phyloP scores from a whole-genome alignment of 2,329 filamentous ascomycete genomes.

The Huntiella moniliformis region DNA sequence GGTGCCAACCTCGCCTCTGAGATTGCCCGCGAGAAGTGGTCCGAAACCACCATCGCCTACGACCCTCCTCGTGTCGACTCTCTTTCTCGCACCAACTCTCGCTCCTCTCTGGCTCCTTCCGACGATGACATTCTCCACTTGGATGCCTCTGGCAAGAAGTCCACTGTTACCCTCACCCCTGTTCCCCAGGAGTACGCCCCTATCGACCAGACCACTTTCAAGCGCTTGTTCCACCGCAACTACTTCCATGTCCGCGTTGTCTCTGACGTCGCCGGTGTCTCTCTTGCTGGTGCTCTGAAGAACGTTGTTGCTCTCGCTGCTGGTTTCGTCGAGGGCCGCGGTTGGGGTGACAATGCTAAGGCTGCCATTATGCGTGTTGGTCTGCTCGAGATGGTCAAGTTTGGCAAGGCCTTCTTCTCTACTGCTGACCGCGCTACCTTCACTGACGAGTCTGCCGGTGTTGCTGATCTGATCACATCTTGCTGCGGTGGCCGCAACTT shows the following conservation, averaged over 20 bases:
- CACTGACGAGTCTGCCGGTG: constrained; percentile 89
- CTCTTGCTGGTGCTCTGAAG: constrained; percentile 84
- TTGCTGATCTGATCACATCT: constrained; percentile 88
- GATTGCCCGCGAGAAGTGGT: constrained; percentile 90
- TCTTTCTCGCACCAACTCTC: constrained; percentile 48
- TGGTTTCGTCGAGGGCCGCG: constrained; percentile 84
- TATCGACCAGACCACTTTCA: constrained; percentile 67
- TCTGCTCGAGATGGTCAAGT: constrained; percentile 88
- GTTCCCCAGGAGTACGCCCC: constrained; percentile 70
- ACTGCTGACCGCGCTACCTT: constrained; percentile 71
- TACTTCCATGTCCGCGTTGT: constrained; percentile 97
- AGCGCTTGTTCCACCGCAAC: constrained; percentile 76
- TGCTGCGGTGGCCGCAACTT: constrained; percentile 88
- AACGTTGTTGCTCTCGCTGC: constrained; percentile 91
- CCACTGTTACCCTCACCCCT: constrained; percentile 51
- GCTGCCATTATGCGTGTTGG: constrained; percentile 96
- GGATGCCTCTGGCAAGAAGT: constrained; percentile 47
- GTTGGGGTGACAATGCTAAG: constrained; percentile 97
- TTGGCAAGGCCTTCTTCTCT: constrained; percentile 85
- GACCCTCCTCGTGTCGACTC: constrained; percentile 72
- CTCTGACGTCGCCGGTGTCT: constrained; percentile 88
- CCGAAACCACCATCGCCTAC: constrained; percentile 91
- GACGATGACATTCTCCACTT: constrained; percentile 43
- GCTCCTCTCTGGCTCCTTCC: constrained; percentile 26
- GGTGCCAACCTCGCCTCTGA: constrained; percentile 94